Evolutionary conservation across 75 land plant species (phyloP).

Genomic region (Ceratopteris richardii): DNA sequence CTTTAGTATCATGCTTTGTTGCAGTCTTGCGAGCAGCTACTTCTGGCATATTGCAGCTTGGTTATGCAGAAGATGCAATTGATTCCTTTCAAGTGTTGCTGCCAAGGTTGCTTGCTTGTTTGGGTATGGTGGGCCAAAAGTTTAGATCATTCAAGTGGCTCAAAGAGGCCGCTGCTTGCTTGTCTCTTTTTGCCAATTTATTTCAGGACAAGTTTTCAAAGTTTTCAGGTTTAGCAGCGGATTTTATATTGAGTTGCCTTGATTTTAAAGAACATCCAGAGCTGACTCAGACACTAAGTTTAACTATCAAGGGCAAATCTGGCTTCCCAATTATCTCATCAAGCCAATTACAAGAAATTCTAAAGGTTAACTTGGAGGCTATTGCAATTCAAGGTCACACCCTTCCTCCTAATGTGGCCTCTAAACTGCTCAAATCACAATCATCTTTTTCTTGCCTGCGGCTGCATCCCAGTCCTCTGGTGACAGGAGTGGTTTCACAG

Average conservation of each 20-base stretch:
- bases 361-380: slow-evolving; percentile 71
- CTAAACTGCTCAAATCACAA: slow-evolving; percentile 46
- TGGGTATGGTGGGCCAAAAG: slow-evolving; percentile 45
- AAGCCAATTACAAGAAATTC: slow-evolving; percentile 48
- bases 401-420: slow-evolving; percentile 52
- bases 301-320: background rate
- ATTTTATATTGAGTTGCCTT: slow-evolving; percentile 54
- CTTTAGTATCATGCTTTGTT: slow-evolving; percentile 79
- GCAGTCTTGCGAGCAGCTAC: slow-evolving; percentile 70
- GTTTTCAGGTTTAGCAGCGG: slow-evolving; percentile 49
- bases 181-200: slow-evolving; percentile 71
- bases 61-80: slow-evolving; percentile 36
- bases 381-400: slow-evolving; percentile 59
- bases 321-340: slow-evolving; percentile 20
- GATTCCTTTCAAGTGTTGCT: slow-evolving; percentile 48
- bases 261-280: background rate
- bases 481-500: slow-evolving; percentile 62
- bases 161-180: slow-evolving; percentile 55
- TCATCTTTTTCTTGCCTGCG: slow-evolving; percentile 65
- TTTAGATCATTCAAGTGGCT: slow-evolving; percentile 70
- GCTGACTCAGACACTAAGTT: slow-evolving; percentile 1
- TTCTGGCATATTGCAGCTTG: slow-evolving; percentile 58
- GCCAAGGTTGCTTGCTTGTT: slow-evolving; percentile 61
- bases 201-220: slow-evolving; percentile 56
- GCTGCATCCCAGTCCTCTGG: slow-evolving; percentile 78